phyloP scores from a whole-genome alignment of 345 rosid genomes.

The Diplotaxis tenuifolia region DNA sequence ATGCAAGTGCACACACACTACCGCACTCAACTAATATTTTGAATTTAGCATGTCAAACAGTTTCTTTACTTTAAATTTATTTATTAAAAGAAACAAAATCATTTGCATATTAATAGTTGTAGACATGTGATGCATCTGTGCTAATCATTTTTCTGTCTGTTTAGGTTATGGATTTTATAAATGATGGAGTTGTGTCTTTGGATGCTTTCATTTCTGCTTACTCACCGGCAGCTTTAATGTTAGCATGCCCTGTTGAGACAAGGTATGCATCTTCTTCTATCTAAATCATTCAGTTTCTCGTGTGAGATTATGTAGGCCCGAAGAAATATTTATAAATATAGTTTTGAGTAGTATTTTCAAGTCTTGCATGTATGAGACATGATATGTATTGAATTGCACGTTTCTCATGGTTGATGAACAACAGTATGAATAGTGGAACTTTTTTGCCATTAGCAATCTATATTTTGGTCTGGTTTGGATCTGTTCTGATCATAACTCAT shows the following conservation, averaged over 20 bases:
- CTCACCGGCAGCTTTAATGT: conserved; percentile 64
- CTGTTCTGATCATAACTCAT: conserved; percentile 15
- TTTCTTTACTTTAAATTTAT: no score
- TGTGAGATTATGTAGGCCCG: neutral
- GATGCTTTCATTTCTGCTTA: conserved; percentile 71
- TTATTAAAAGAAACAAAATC: no score
- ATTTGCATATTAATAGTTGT: neutral
- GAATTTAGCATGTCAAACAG: no score
- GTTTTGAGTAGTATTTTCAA: neutral
- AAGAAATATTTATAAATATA: neutral
- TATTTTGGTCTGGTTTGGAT: neutral
- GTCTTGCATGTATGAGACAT: neutral
- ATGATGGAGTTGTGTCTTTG: conserved; percentile 90
- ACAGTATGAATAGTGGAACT: neutral
- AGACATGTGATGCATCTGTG: neutral
- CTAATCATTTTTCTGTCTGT: conserved; percentile 1
- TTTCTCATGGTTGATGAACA: conserved; percentile 16
- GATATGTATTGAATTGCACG: neutral
- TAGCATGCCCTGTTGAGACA: conserved; percentile 65
- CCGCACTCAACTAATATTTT: no score
- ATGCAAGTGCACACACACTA: no score
- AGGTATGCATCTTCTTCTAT: conserved; percentile 47
- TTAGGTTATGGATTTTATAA: conserved; percentile 96
- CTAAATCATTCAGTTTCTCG: conserved; percentile 12
- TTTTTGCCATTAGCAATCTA: neutral